Conservation (phyloP, 305 asterid species). For the Fraxinus greggii region DNA sequence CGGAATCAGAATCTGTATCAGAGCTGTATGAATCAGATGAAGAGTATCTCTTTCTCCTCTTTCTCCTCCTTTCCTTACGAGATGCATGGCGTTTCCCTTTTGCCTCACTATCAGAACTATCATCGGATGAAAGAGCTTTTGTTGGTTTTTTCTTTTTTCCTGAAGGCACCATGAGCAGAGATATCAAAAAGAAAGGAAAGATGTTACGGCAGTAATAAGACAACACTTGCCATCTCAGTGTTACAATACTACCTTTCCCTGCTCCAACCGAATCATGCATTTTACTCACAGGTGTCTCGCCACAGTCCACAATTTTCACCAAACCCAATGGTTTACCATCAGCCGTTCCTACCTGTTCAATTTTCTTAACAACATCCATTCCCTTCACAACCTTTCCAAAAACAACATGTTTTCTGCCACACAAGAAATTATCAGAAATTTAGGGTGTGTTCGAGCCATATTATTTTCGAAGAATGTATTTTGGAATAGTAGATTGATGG, state of each 20-base stretch:
- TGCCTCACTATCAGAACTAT: constrained; percentile 42
- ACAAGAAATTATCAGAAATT: neutral
- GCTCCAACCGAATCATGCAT: constrained; percentile 32
- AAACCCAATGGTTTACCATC: constrained; percentile 60
- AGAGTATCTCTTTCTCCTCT: constrained; percentile 62
- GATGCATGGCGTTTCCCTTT: constrained; percentile 50
- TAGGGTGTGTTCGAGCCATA: too few relatives aligned
- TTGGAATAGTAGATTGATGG: too few relatives aligned
- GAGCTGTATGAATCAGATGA: constrained; percentile 84
- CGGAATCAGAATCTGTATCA: constrained; percentile 58
- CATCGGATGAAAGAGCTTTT: constrained; percentile 41
- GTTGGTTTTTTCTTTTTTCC: constrained; percentile 55
- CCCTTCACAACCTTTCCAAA: constrained; percentile 93
- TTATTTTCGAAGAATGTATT: too few relatives aligned
- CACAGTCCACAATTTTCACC: constrained; percentile 79
- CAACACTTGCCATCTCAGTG: constrained; percentile 1
- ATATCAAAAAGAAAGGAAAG: constrained; percentile 23
- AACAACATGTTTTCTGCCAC: constrained; percentile 88
- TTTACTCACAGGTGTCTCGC: constrained; percentile 53
- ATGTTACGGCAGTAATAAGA: constrained; percentile 23
- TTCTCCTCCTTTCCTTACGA: constrained; percentile 49
- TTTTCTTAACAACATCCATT: constrained; percentile 72
- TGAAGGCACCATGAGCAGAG: constrained; percentile 35
- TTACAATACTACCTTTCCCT: constrained; percentile 54
- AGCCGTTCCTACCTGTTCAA: constrained; percentile 74